These are phyloP conservation scores for Quercus agrifolia DNA, from an alignment of 306 rosid genomes.

Conservation along the genomic window DNA sequence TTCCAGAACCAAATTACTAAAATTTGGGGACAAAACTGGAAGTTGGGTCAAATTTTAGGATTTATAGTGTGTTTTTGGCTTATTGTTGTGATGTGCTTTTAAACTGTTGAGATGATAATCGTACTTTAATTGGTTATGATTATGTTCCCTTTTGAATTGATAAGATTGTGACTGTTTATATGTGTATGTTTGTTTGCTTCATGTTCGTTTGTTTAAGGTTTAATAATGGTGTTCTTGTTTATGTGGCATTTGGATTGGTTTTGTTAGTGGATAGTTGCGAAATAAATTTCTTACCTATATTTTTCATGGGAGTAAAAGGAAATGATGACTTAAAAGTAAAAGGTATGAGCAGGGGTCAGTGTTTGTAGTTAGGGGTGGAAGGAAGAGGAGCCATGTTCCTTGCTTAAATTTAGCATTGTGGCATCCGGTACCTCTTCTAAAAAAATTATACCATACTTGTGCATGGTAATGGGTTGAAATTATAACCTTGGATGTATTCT, in stretches of 20 bases:
- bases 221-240: background rate
- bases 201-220: background rate
- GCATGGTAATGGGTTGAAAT: conserved; percentile 11
- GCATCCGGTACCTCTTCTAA: conserved; percentile 24
- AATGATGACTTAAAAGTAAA: background rate
- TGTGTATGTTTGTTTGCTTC: background rate
- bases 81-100: background rate
- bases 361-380: background rate
- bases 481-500: conserved; percentile 6
- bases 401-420: conserved; percentile 27
- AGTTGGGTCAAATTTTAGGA: no score
- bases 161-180: background rate
- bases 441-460: background rate
- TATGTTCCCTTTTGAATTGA: background rate
- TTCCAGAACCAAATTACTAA: no score
- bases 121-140: background rate
- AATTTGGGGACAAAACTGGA: no score
- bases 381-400: conserved; percentile 21
- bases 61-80: no score
- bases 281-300: background rate
- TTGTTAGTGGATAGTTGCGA: background rate
- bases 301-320: background rate
- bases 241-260: background rate
- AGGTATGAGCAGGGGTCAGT: background rate
- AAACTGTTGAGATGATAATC: background rate